Base-by-base conservation (phyloP, 2,329 filamentous ascomycete genomes). In the Scolecobasidium constrictum region DNA sequence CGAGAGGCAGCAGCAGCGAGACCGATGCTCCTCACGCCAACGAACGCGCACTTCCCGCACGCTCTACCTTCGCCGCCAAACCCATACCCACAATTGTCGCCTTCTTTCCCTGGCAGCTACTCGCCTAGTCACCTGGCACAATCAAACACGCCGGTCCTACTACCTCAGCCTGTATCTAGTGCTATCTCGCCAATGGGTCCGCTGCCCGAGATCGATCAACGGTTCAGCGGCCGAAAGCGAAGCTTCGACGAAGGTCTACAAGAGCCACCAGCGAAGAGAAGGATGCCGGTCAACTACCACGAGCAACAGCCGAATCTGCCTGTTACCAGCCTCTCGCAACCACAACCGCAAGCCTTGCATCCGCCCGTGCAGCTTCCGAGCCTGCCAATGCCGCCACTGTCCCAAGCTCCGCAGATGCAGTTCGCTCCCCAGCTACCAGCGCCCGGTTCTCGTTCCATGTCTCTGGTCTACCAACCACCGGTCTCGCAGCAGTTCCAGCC, bases 341-440 rank as follows among this genome's bases (percentile, higher is more conserved):
- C 26, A n/a, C 26, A 31, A 31, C 26, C 35, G 22, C 21, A 38
- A 4, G 26, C 19, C 13, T 17, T 11, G 23, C 56, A 65, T 34
- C 67, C 72, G 28, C 74, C 83, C 34, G 67, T 87, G 12, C 78
- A 83, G 13, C 72, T 82, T 3, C 84, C 84, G 18, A 83, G 81
- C 47, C 70, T 88, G n/a, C 75, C 78, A 6, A 65, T 83, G 35
- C 73, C 81, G 13, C 19, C 42, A 15, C 28, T 42, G 17, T 22
- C 38, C 15, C 47, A 38, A 17, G 37, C 33, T 36, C 34, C 31
- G 18, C 26, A 31, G 26, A 37, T 22, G 11, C 44, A 39, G 26
- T 26, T 35, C 17, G 42, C 37, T 61, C 45, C 55, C 52, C 62
- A 35, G 66, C 64, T 44, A 54, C 62, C 7, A 45, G 56, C 15